Evolutionary conservation across 441 rosid genomes (phyloP).

Genomic region (Erysimum cheiri): DNA sequence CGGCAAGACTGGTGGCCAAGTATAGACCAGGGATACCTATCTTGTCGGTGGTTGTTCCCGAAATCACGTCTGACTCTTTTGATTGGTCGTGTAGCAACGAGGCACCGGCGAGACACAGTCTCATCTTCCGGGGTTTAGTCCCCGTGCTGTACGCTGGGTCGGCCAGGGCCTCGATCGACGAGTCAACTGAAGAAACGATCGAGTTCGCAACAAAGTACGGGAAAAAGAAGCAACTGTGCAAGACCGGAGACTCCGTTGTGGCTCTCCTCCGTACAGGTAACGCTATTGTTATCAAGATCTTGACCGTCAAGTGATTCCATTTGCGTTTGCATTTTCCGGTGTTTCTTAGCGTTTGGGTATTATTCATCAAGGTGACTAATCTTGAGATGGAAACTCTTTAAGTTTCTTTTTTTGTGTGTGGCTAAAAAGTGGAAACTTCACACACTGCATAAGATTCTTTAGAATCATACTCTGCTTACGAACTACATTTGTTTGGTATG

Average conservation of each 20-base stretch:
- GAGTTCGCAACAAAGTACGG: constrained; percentile 70
- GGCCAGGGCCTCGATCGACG: constrained; percentile 82
- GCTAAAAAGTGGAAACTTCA: neutral
- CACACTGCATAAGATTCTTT: neutral
- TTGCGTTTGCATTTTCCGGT: constrained; percentile 16
- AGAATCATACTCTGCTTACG: neutral
- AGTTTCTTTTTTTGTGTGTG: neutral
- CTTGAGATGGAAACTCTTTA: neutral
- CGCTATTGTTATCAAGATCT: constrained; percentile 87
- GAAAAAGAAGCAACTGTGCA: constrained; percentile 68
- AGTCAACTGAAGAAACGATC: constrained; percentile 81
- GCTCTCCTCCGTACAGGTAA: constrained; percentile 83
- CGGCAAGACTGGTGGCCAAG: constrained; percentile 91
- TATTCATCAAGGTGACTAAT: neutral
- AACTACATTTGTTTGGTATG: neutral
- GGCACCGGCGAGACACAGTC: constrained; percentile 90
- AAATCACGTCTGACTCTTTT: constrained; percentile 75
- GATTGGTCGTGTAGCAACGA: constrained; percentile 94
- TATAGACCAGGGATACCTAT: constrained; percentile 90
- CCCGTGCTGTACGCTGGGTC: constrained; percentile 83
- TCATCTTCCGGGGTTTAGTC: constrained; percentile 73
- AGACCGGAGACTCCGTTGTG: constrained; percentile 79
- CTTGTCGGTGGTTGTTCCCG: constrained; percentile 85
- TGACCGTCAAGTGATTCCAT: constrained; percentile 63
- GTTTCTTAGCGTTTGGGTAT: constrained; percentile 23